Evolutionary conservation across 2,329 filamentous ascomycete genomes (phyloP), one percentile per base, ranked within the genome.

Genomic region (Venturia aucupariae): DNA sequence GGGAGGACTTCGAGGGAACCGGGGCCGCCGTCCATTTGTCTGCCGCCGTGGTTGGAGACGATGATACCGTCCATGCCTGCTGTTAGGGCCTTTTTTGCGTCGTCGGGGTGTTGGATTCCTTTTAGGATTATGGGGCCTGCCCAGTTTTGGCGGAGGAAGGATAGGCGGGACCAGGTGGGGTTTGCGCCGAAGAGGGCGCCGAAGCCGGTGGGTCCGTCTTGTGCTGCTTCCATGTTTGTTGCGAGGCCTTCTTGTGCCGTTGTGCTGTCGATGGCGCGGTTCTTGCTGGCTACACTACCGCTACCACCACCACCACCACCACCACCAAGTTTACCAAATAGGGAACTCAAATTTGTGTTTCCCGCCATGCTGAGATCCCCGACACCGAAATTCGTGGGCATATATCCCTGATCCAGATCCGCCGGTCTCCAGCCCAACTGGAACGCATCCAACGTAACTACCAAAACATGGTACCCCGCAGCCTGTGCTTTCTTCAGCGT

Each of bases 391-490:
- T 60, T 60, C 10, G 59, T 44, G 17, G 59, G 59, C 59, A 60
- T 60, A 68, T 84, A 88, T 0, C 24, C 46, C 19, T 32, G n/a
- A 61, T 90, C 87, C 6, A 90, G 79, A 70, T 90, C 88, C 0
- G 78, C 79, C 0, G 87, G 88, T 46, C 89, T 79, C 87, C 88
- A 92, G 0, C 82, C 82, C 42, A 91, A 78, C 15, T 81, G 81
- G 74, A 84, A 89, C 0, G 87, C 90, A 72, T 92, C 89, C 0
- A 90, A 78, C 0, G 89, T 92, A 0, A 92, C 85, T 7, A 91
- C 83, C 0, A 91, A 78, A 0, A 85, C 86, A 41, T 79, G 80
- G 74, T 81, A 91, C 0, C 87, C 88, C 38, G 78, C 81, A 0
- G 75, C 77, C 70, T 84, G 84, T 0, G 87, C 89, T 0, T 87